phyloP scores from a whole-genome alignment of 73 alveolate species.

The Stentor roeselii region DNA sequence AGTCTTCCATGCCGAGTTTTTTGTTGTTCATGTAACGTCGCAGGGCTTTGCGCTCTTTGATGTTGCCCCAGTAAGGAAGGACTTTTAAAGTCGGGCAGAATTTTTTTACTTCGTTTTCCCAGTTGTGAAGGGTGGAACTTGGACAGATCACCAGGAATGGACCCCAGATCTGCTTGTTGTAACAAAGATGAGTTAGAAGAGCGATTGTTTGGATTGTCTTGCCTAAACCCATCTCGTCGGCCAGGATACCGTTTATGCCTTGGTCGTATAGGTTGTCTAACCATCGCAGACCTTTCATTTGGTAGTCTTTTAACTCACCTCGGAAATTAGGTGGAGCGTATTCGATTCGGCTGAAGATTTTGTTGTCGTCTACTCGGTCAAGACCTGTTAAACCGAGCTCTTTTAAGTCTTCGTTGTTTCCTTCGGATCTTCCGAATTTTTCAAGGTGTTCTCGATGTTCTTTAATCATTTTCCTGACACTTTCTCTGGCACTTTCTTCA shows the following conservation, averaged over 20 bases:
- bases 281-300: constrained; percentile 98
- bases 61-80: constrained; percentile 95
- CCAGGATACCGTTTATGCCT: constrained; percentile 98
- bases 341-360: constrained; percentile 64
- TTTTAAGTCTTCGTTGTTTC: constrained; percentile 36
- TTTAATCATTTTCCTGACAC: constrained; percentile 72
- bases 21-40: constrained; percentile 87
- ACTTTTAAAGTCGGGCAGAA: constrained; percentile 94
- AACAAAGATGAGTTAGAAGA: constrained; percentile 85
- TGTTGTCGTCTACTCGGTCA: constrained; percentile 80
- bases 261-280: constrained; percentile 92
- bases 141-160: constrained; percentile 98
- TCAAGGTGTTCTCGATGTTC: constrained; percentile 73
- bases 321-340: constrained; percentile 87
- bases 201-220: constrained; percentile 97
- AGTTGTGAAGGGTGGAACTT: constrained; percentile 85
- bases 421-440: constrained; percentile 60
- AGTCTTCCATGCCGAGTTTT: constrained; percentile 75
- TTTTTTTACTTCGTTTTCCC: constrained; percentile 89
- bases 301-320: constrained; percentile 95
- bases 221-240: constrained; percentile 99
- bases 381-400: constrained; percentile 56
- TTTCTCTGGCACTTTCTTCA: constrained; percentile 85
- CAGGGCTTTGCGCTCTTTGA: constrained; percentile 86
- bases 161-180: constrained; percentile 94